phyloP scores from a whole-genome alignment of 208 protist species.

The Vickermania spadyakhi region DNA sequence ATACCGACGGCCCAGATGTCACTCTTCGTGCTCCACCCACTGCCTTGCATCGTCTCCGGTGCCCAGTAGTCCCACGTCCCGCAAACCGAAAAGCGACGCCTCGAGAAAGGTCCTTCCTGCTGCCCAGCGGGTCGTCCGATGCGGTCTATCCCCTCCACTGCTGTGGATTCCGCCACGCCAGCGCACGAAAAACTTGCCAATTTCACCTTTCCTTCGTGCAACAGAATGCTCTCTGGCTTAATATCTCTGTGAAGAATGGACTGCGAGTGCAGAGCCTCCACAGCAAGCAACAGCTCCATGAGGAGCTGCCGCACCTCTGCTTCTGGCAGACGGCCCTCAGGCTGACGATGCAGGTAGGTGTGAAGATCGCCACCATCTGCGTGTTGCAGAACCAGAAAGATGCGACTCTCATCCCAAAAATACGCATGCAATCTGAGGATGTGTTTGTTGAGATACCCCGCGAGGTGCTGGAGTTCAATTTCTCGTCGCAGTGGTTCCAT shows the following conservation, averaged over 20 bases:
- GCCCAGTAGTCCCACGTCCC: constrained; percentile 96
- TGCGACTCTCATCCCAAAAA: constrained; percentile 90
- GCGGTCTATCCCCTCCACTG: too few species aligned
- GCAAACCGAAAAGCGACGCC: constrained; percentile 56
- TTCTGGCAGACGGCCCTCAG: constrained; percentile 9
- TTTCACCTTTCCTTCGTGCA: constrained; percentile 55
- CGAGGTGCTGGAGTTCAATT: constrained; percentile 94
- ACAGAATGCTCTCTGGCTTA: constrained; percentile 55
- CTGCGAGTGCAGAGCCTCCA: constrained; percentile 24
- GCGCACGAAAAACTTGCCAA: constrained; percentile 94
- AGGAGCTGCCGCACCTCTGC: constrained; percentile 11
- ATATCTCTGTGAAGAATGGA: constrained; percentile 59
- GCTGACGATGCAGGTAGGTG: constrained; percentile 32
- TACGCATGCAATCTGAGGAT: constrained; percentile 92
- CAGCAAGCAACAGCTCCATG: constrained; percentile 12
- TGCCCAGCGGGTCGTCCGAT: background rate
- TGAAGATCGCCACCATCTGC: constrained; percentile 89
- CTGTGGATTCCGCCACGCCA: constrained; percentile 24
- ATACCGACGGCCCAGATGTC: constrained; percentile 37
- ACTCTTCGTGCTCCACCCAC: constrained; percentile 13
- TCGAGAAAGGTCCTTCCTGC: background rate
- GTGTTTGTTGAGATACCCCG: constrained; percentile 70
- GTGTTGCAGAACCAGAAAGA: constrained; percentile 96
- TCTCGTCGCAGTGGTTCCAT: constrained; percentile 89
- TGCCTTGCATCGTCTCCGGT: constrained; percentile 72